These are phyloP conservation scores for Phytopythium sindhum DNA, from an alignment of 352 stramenopile genomes.

Conservation along the genomic window DNA sequence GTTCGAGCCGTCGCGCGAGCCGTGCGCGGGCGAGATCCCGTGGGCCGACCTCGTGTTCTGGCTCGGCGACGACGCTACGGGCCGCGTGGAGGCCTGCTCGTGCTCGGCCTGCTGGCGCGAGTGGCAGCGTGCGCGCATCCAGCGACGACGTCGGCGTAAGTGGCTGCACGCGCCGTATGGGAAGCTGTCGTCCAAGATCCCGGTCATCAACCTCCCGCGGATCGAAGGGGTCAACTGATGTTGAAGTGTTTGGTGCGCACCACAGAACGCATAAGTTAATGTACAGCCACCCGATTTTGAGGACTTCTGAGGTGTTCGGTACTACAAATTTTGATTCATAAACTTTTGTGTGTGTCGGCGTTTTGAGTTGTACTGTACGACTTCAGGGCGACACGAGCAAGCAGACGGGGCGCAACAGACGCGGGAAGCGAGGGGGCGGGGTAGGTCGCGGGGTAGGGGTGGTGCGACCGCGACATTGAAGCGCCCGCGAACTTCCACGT, in stretches of 20 bases:
- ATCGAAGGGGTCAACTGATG: slow-evolving; percentile 67
- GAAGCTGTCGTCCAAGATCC: slow-evolving; percentile 50
- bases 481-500: slow-evolving; percentile 19
- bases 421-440: neutral
- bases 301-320: neutral
- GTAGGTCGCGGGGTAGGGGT: neutral
- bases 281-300: neutral
- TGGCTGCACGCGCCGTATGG: slow-evolving; percentile 35
- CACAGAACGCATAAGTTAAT: neutral
- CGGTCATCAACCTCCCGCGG: slow-evolving; percentile 46
- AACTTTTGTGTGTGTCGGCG: neutral
- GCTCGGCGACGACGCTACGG: slow-evolving; percentile 43
- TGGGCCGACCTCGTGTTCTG: slow-evolving; percentile 58
- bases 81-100: slow-evolving; percentile 40
- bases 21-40: slow-evolving; percentile 51
- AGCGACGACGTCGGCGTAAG: slow-evolving; percentile 11
- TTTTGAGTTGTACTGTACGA: neutral
- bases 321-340: neutral
- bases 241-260: neutral
- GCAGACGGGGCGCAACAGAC: neutral
- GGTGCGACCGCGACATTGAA: slow-evolving; percentile 11
- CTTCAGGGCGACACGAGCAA: neutral
- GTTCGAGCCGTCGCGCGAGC: slow-evolving; percentile 41
- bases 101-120: slow-evolving; percentile 30
- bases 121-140: slow-evolving; percentile 3